Evolutionary conservation across 305 asterid species (phyloP), one percentile per base, ranked within the genome.

Genomic region (Euphrasia arctica): DNA sequence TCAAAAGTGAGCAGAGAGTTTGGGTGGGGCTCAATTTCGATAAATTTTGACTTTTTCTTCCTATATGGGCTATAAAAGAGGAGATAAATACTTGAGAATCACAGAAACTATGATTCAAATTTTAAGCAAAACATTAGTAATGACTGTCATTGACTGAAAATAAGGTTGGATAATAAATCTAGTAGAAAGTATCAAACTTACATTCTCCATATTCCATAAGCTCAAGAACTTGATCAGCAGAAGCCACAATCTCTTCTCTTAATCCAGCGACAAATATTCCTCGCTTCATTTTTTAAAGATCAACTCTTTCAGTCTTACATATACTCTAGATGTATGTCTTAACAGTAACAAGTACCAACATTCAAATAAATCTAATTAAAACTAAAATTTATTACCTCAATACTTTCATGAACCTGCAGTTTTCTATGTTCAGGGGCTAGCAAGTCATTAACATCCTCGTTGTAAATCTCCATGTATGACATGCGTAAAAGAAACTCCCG

Each of bases 181-280:
- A 70, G 6, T 7, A 70, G 61, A 59, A 32, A 58, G 62, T 51
- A 13, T 9, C 59, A 63, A 71, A 70, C 90, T 84, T 78, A 92
- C 98, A 75, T 84, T 92, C 98, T 60, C 98, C 97, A 51, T 76
- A 84, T 62, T 84, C 92, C 98, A 90, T 86, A 50, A 79, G 88
- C 49, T 83, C 78, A 78, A 92, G 86, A 31, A 92, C 92, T 78
- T 92, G 96, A 68, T 85, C 97, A 4, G 96, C 79, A 62, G 95
- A 85, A 64, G 85, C 96, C 64, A 92, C 98, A 66, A 92, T 86
- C 76, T 92, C 96, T 77, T 90, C 97, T 75, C 94, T 83, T 74
- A 92, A 82, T 54, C 97, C 97, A 32, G 96, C 97, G 62, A 92
- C 97, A 84, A 87, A 90, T 64, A 92, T 87, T 65, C 98, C 97